Evolutionary conservation across 495 filamentous ascomycete species (phyloP), one percentile per base, ranked within the genome.

Genomic region (Apodospora peruviana): DNA sequence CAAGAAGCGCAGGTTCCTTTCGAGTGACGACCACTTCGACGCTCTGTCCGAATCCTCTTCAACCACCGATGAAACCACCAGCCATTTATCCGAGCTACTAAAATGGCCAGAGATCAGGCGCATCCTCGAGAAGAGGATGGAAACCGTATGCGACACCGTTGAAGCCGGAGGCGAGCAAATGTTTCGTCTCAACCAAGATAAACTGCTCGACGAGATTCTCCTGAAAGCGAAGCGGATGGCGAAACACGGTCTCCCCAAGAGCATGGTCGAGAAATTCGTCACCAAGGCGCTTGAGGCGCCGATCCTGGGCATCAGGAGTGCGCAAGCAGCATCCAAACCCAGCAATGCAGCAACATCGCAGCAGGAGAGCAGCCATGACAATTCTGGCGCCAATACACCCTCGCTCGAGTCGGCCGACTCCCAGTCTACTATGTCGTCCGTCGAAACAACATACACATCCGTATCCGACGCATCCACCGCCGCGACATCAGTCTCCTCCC

Each of bases 261-360:
- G 86, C 55, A 76, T 97, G 75, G 94, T 96, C 62, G 85, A 95
- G 35, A 82, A 80, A 22, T 93, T 95, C 57, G 78, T 99, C 11
- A 73, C 68, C 17, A 83, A 85, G 53, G 76, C 79, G n/a, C 66
- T 97, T 21, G 85, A 88, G 45, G 77, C 79, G 39, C 93, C 93
- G 0, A 65, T 90, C 18, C 69, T 86, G 56, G 77, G 75, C 5
- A 65, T 85, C n/a, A 80, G 74, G 56, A 66, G 75, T 36, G 11
- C 18, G 8, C 45, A 39, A 18, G 12, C 45, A 18, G 17, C 18
- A 23, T 24, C 37, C 16, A 64, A 58, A 17, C 14, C 24, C 18
- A 46, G 34, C 52, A 56, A 41, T n/a, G n/a, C 65, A 34, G 55
- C 61, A 16, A 14, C 16, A 17, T 22, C 18, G 4, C 10, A 10